Evolutionary conservation across 2,329 filamentous ascomycete species (phyloP).

Genomic region (Fusarium sp.): DNA sequence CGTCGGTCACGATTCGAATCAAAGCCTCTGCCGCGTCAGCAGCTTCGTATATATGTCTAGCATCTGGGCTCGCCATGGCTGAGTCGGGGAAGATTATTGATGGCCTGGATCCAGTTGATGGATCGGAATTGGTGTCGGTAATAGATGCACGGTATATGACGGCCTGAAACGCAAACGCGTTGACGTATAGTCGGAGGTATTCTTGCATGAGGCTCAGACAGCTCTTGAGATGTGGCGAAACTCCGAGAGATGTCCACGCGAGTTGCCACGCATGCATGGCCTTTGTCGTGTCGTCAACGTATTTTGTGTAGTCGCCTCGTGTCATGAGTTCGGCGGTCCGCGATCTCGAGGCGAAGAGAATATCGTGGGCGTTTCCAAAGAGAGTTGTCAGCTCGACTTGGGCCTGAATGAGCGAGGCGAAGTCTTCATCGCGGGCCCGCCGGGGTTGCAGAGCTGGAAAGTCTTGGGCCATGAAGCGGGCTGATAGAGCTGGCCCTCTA

Average conservation of each 20-base stretch:
- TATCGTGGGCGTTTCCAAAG: conserved; percentile 25
- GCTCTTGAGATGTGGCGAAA: conserved; percentile 16
- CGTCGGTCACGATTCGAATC: conserved; percentile 16
- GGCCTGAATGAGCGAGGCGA: conserved; percentile 18
- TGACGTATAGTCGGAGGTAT: conserved; percentile 20
- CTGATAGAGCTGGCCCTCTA: conserved; percentile 19
- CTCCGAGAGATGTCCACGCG: conserved; percentile 9
- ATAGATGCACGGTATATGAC: conserved; percentile 16
- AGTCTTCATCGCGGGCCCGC: conserved; percentile 15
- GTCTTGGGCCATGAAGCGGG: conserved; percentile 17
- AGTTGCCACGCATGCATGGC: conserved; percentile 20
- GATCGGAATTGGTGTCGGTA: neutral
- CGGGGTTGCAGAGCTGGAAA: conserved; percentile 18
- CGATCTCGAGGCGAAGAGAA: conserved; percentile 16
- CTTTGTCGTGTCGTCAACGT: conserved; percentile 20
- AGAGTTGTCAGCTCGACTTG: conserved; percentile 18
- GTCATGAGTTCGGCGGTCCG: conserved; percentile 24
- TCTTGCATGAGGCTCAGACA: conserved; percentile 20
- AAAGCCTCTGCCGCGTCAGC: conserved; percentile 17
- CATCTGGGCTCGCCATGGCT: conserved; percentile 18
- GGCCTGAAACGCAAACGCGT: conserved; percentile 24
- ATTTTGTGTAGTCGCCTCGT: conserved; percentile 26
- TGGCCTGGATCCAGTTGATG: neutral
- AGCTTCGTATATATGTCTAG: conserved; percentile 17
- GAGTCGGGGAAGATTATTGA: conserved; percentile 19